Evolutionary conservation across 768 basidiomycete species (phyloP), one percentile per base, ranked within the genome.

Genomic region (Daedaleopsis nitida): DNA sequence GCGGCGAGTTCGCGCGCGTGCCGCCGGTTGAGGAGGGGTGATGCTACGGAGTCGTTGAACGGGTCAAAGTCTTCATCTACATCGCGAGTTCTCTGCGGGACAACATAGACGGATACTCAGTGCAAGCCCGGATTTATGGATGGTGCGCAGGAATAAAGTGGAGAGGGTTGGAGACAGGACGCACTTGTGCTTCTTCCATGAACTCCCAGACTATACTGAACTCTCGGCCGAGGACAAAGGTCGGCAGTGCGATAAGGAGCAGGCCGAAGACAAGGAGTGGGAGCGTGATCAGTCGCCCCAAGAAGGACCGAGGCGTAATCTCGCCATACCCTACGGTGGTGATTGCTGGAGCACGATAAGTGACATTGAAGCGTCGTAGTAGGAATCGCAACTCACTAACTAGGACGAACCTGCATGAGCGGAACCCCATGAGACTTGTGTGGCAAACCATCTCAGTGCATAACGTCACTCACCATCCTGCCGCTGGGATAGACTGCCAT

Each of bases 241-340:
- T 90, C 8, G 94, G 94, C 5, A 96, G 81, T 0, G 94, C 95
- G 69, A 97, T 94, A 44, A 96, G 80, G 0, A 97, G 80, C 11
- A 96, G 80, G 3, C 94, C 94, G 66, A 92, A 96, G 13, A 92
- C 82, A 51, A 97, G 85, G 19, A 97, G 82, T 0, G 94, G 94
- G 1, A 96, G 76, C 0, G 94, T 94, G 66, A 96, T 78, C 38
- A 96, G 77, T 2, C 92, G 87, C 0, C 94, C 94, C n/a, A 96
- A 79, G 73, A 90, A 87, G 1, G 92, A 92, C 13, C 91, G 84
- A 0, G 94, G 94, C 0, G 91, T 92, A 56, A 95, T 92, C 73
- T 96, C 94, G 39, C 94, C 94, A 66, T 94, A 96, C 13, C 94
- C 92, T 1, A 94, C 91, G 0, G 94, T 95, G 2, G 89, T 90